A percentile compares a stretch with the other conserved stretches of the same genome.
These are phyloP conservation scores for Melanogaster broomeanus DNA, from an alignment of 768 basidiomycete genomes.

Conservation along the genomic window DNA sequence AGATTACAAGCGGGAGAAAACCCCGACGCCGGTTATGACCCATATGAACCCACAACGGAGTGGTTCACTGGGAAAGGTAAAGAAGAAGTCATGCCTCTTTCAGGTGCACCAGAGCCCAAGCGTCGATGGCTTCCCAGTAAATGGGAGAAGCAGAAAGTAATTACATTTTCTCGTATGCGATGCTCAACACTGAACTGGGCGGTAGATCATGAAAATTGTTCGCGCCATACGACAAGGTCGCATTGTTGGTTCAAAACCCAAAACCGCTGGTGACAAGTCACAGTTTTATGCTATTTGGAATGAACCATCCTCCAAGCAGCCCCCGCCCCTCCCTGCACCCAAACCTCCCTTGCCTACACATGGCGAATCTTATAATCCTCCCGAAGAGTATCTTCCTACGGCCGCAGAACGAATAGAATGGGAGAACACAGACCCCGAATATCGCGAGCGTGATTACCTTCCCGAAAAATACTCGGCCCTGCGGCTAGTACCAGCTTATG, in stretches of 20 bases:
- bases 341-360: slow-evolving; percentile 88
- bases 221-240: slow-evolving; percentile 96
- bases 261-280: slow-evolving; percentile 59
- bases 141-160: slow-evolving; percentile 99
- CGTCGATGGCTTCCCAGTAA: slow-evolving; percentile 96
- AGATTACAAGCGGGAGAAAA: slow-evolving; percentile 89
- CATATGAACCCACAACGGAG: slow-evolving; percentile 90
- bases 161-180: neutral
- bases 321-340: slow-evolving; percentile 91
- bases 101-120: slow-evolving; percentile 92
- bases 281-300: slow-evolving; percentile 91
- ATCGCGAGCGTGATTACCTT: slow-evolving; percentile 86
- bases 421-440: slow-evolving; percentile 83
- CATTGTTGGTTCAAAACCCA: slow-evolving; percentile 88
- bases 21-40: slow-evolving; percentile 88
- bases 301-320: slow-evolving; percentile 67
- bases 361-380: slow-evolving; percentile 98
- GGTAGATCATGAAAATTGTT: slow-evolving; percentile 97
- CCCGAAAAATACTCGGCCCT: slow-evolving; percentile 84
- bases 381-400: slow-evolving; percentile 92
- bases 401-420: slow-evolving; percentile 80
- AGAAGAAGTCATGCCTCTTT: slow-evolving; percentile 92
- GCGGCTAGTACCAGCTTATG: slow-evolving; percentile 90
- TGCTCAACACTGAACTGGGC: slow-evolving; percentile 3
- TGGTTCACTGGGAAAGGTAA: slow-evolving; percentile 98